A percentile compares a stretch with the other conserved stretches of the same genome.
These are phyloP conservation scores for Przewalskia tangutica DNA, from an alignment of 257 asterid species.

Conservation along the genomic window DNA sequence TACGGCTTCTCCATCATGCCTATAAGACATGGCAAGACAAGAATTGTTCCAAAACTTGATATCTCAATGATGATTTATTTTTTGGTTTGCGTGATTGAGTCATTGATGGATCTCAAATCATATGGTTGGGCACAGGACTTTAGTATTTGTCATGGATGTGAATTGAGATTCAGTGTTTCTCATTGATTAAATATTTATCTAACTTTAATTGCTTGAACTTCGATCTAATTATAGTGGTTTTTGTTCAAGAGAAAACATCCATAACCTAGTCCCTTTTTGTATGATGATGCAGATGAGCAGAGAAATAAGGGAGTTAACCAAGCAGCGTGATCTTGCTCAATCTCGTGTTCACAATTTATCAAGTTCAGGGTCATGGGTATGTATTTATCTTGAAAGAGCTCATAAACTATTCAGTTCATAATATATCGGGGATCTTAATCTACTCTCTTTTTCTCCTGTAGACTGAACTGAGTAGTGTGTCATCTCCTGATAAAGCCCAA, in stretches of 20 bases:
- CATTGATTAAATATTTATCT: neutral
- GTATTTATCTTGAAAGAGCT: slow-evolving; percentile 1
- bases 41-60: neutral
- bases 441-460: slow-evolving; percentile 11
- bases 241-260: neutral
- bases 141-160: neutral
- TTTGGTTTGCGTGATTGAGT: neutral
- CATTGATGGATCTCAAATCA: neutral
- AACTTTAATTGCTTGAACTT: neutral
- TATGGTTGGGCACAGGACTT: neutral
- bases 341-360: slow-evolving; percentile 42
- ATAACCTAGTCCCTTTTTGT: neutral
- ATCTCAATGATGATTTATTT: neutral
- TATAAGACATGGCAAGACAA: neutral
- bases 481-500: slow-evolving; percentile 29
- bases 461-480: slow-evolving; percentile 29
- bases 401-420: neutral
- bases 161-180: neutral
- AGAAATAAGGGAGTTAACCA: slow-evolving; percentile 12
- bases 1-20: neutral
- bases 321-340: slow-evolving; percentile 12
- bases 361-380: slow-evolving; percentile 50
- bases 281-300: slow-evolving; percentile 6
- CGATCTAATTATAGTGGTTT: neutral
- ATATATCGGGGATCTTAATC: neutral